phyloP scores from a whole-genome alignment of 805 yeast species.

The Candida arabinofermentans region DNA sequence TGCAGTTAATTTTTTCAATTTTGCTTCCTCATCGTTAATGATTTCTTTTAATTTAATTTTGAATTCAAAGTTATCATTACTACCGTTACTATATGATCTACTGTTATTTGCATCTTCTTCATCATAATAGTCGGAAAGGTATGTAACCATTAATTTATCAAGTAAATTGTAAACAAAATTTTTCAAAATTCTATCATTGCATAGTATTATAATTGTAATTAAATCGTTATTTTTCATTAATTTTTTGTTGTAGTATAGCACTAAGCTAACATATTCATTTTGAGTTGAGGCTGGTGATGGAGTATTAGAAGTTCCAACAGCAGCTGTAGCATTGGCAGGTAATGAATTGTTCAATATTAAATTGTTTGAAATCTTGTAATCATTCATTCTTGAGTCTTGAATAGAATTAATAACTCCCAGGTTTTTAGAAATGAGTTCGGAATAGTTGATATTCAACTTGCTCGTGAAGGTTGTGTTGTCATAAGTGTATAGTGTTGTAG shows the following conservation, averaged over 20 bases:
- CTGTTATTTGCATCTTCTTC: not conserved
- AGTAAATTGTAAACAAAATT: slow-evolving; percentile 44
- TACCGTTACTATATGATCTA: not conserved
- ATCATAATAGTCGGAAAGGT: slow-evolving; percentile 23
- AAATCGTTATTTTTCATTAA: slow-evolving; percentile 41
- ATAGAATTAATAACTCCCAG: slow-evolving; percentile 50
- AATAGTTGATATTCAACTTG: slow-evolving; percentile 42
- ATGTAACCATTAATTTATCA: slow-evolving; percentile 49
- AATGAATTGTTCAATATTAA: slow-evolving; percentile 17
- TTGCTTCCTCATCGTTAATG: slow-evolving; percentile 49
- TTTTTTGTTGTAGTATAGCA: slow-evolving; percentile 48
- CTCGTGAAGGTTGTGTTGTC: slow-evolving; percentile 45
- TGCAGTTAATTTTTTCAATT: slow-evolving; percentile 37
- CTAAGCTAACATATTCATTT: slow-evolving; percentile 18
- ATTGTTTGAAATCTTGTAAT: slow-evolving; percentile 19
- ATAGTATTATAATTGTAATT: slow-evolving; percentile 47
- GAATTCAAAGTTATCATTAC: slow-evolving; percentile 37
- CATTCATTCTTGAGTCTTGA: slow-evolving; percentile 30
- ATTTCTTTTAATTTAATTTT: slow-evolving; percentile 54
- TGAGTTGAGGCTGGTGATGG: slow-evolving; percentile 20
- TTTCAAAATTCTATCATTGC: slow-evolving; percentile 40
- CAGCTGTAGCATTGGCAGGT: slow-evolving; percentile 20
- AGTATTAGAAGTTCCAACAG: not conserved
- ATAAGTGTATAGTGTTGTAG: slow-evolving; percentile 56
- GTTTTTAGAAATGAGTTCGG: slow-evolving; percentile 51